phyloP scores from a whole-genome alignment of 2,329 filamentous ascomycete species.

The Penicillium italicum region DNA sequence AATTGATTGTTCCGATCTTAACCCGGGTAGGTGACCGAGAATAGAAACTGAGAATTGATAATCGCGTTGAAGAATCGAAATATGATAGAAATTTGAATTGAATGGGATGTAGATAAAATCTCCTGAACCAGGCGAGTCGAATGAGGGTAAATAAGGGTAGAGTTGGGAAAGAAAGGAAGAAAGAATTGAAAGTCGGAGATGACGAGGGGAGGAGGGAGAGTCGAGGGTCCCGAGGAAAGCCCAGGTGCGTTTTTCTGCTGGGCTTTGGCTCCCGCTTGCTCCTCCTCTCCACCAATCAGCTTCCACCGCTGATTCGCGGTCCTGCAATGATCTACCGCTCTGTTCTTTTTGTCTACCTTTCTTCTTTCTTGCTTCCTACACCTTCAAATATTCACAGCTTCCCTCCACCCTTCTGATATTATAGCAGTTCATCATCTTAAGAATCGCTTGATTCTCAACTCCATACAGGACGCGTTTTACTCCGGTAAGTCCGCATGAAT shows the following conservation, averaged over 20 bases:
- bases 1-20: conserved; percentile 7
- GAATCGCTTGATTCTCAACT: background rate
- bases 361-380: conserved; percentile 13
- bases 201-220: conserved; percentile 33
- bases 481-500: conserved; percentile 11
- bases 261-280: conserved; percentile 31
- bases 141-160: conserved; percentile 63
- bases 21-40: conserved; percentile 3
- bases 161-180: conserved; percentile 27
- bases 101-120: conserved; percentile 28
- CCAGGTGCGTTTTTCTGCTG: conserved; percentile 15
- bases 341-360: conserved; percentile 32
- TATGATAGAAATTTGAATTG: conserved; percentile 2
- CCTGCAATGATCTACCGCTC: conserved; percentile 35
- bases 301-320: conserved; percentile 24
- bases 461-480: conserved; percentile 8
- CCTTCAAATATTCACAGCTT: conserved; percentile 3
- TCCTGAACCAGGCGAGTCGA: conserved; percentile 49
- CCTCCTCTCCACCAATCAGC: conserved; percentile 40
- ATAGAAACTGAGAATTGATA: conserved; percentile 19
- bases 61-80: background rate
- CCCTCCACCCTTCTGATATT: background rate
- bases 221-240: conserved; percentile 28
- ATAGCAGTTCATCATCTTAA: background rate
- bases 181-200: conserved; percentile 25